These are phyloP conservation scores for Evernia prunastri DNA, from an alignment of 495 filamentous ascomycete species.

Conservation along the genomic window DNA sequence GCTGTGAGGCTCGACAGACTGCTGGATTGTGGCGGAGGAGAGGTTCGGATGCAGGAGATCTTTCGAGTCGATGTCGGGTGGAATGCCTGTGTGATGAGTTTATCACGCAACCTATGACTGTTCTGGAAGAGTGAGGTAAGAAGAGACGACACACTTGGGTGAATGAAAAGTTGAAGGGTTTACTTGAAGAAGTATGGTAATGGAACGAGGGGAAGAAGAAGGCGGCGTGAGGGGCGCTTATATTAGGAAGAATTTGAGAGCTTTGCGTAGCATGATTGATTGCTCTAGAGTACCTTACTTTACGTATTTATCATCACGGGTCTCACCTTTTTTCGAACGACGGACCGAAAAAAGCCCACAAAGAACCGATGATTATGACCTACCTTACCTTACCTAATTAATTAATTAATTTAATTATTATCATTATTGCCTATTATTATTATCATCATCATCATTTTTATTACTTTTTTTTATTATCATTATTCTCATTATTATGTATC, in stretches of 20 bases:
- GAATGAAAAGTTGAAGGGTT: not conserved
- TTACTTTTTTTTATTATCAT: not conserved
- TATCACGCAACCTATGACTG: not conserved
- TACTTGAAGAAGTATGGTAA: no score
- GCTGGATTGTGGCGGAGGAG: slow-evolving; percentile 9
- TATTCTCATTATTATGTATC: not conserved
- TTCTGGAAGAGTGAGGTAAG: not conserved
- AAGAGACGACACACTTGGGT: not conserved
- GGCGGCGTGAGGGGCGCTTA: not conserved
- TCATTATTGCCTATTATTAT: not conserved
- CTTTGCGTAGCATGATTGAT: not conserved
- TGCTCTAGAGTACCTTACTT: not conserved
- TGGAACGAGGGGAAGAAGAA: not conserved
- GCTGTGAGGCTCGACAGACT: slow-evolving; percentile 4
- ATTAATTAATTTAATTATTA: not conserved
- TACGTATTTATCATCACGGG: not conserved
- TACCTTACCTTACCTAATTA: no score
- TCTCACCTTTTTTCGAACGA: not conserved
- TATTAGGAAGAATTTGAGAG: not conserved
- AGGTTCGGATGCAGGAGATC: not conserved
- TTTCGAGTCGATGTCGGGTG: not conserved
- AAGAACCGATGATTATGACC: not conserved
- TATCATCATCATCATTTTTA: not conserved
- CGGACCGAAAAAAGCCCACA: not conserved
- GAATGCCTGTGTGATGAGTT: not conserved